Base-by-base conservation (phyloP, 2,329 filamentous ascomycete species). In the Akanthomyces uredinophilus region DNA sequence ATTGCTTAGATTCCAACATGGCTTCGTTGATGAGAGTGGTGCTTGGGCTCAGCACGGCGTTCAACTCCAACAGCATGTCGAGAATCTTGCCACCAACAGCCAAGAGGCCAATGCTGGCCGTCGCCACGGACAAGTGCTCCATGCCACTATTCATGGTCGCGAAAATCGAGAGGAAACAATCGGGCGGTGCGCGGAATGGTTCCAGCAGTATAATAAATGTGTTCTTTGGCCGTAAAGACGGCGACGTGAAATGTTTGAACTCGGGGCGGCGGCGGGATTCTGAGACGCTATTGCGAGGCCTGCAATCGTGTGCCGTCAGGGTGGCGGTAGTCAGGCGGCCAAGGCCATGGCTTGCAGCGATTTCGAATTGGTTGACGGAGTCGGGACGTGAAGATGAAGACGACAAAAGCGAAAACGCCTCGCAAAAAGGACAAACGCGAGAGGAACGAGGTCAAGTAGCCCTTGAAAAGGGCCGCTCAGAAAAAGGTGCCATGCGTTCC, bases 31-130 rank as follows among this genome's bases (percentile, higher is more conserved):
- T 65, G 32, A 69, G 50, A 7, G 66, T 64, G 20, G 71, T 72
- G 60, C 65, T 65, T 62, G 66, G 61, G 62, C 67, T 67, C 1
- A 73, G 68, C 6, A 70, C 66, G 56, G 68, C 67, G 64, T 73
- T 74, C 63, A 75, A 70, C 58, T 75, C 72, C 67, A 68, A 69
- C 61, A 76, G 69, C 14, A 68, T 67, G 64, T 76, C 74, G 65
- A 73, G 72, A 44, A 70, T 67, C 46, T 70, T 70, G 64, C 70
- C 70, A 63, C 72, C 70, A 44, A 75, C 73, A 46, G 72, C 72
- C 53, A 76, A 64, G 60, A 76, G 70, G 68, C 74, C 74, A 47
- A 71, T 68, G 63, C 75, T 72, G 71, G 74, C 74, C 14, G 72
- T 71, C n/a, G 71, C 70, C 55, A 74, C 72, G 52, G 72, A 70